These are phyloP conservation scores for Penicillium rolfsii DNA, from an alignment of 2,329 filamentous ascomycete genomes.

Conservation along the genomic window DNA sequence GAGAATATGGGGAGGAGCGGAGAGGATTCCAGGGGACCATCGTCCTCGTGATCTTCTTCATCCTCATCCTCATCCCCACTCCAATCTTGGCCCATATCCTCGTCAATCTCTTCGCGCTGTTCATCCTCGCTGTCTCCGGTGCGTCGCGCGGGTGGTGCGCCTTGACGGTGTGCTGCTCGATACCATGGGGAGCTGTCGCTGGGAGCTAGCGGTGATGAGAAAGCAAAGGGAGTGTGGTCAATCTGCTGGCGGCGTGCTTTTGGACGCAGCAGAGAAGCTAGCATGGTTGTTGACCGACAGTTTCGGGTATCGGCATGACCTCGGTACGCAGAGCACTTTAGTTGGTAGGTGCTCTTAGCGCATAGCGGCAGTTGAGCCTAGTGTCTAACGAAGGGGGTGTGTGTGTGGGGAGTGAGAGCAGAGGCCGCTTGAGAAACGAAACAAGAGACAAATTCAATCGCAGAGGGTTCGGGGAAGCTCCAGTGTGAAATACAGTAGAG, in stretches of 20 bases:
- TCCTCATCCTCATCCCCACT: slow-evolving; percentile 34
- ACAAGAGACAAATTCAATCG: background rate
- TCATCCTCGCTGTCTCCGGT: slow-evolving; percentile 20
- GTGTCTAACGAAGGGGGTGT: background rate
- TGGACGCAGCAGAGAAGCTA: slow-evolving; percentile 29
- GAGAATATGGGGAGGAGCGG: slow-evolving; percentile 78
- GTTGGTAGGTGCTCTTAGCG: slow-evolving; percentile 5
- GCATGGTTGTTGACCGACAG: slow-evolving; percentile 19
- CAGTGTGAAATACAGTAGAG: background rate
- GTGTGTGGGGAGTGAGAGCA: background rate
- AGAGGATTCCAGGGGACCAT: slow-evolving; percentile 50
- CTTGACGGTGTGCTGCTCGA: slow-evolving; percentile 16
- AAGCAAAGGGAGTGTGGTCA: slow-evolving; percentile 24
- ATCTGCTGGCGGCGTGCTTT: slow-evolving; percentile 23
- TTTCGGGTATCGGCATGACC: slow-evolving; percentile 13
- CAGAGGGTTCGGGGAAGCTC: background rate
- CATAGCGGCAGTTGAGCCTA: background rate
- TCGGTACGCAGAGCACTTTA: slow-evolving; percentile 9
- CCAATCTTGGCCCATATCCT: slow-evolving; percentile 43
- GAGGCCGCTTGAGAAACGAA: background rate
- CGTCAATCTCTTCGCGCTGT: slow-evolving; percentile 39
- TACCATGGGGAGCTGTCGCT: slow-evolving; percentile 24
- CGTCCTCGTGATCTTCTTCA: slow-evolving; percentile 48
- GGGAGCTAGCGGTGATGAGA: slow-evolving; percentile 17
- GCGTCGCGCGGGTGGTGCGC: slow-evolving; percentile 12